Percentiles rank a stretch among this genome's conserved stretches.
Evolutionary conservation across 2,329 filamentous ascomycete species (phyloP).

Genomic region (Colletotrichum abscissum): DNA sequence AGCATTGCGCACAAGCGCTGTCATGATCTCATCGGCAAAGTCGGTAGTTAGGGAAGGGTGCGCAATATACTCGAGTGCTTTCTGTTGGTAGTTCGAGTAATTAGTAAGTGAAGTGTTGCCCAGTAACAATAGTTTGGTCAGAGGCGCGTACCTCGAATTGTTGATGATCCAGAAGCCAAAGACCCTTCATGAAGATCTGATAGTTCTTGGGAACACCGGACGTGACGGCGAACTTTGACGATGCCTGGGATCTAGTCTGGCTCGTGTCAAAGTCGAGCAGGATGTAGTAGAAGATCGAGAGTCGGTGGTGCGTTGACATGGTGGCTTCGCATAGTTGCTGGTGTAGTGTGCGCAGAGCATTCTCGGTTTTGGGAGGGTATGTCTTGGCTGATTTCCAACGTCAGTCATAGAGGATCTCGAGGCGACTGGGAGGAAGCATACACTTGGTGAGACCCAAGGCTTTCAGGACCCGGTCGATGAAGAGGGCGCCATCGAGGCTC

Average conservation of each 20-base stretch:
- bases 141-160: conserved; percentile 68
- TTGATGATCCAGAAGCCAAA: conserved; percentile 82
- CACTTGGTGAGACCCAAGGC: conserved; percentile 77
- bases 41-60: conserved; percentile 84
- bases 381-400: conserved; percentile 58
- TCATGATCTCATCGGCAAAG: conserved; percentile 85
- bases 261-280: conserved; percentile 77
- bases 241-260: conserved; percentile 60
- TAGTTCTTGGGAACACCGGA: conserved; percentile 81
- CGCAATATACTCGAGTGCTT: conserved; percentile 79
- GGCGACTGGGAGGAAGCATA: conserved; percentile 46
- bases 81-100: conserved; percentile 47
- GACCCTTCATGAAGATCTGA: conserved; percentile 81
- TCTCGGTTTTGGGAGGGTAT: conserved; percentile 80
- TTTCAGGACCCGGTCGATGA: conserved; percentile 82
- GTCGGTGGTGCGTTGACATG: conserved; percentile 80
- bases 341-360: conserved; percentile 76
- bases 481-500: conserved; percentile 75
- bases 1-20: conserved; percentile 72
- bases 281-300: conserved; percentile 86
- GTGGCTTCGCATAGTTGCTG: conserved; percentile 73
- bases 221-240: conserved; percentile 67
- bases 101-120: neutral
- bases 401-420: neutral
- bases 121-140: no score